phyloP scores from a whole-genome alignment of 305 asterid genomes.

The Euphrasia arctica region DNA sequence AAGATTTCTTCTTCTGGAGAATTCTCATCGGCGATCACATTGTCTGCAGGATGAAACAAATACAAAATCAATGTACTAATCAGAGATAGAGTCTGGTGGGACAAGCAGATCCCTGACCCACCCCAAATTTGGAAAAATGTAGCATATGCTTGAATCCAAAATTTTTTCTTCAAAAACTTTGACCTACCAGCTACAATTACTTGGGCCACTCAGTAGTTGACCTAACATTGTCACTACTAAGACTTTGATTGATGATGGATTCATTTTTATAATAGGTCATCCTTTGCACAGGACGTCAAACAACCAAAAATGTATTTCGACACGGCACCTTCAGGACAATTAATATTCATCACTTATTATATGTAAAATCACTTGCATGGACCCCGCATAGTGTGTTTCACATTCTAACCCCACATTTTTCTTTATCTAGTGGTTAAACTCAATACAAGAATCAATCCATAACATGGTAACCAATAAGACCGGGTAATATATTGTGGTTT shows the following conservation, averaged over 20 bases:
- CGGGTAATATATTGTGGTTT: neutral
- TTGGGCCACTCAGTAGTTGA: neutral
- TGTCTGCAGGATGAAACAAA: conserved; percentile 43
- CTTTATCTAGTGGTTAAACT: neutral
- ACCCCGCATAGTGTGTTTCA: neutral
- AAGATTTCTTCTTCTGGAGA: conserved; percentile 79
- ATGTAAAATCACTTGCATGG: neutral
- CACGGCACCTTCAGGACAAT: neutral
- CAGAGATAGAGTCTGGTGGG: conserved; percentile 4
- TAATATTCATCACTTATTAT: neutral
- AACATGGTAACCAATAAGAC: neutral
- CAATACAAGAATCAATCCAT: neutral
- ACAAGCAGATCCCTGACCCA: neutral
- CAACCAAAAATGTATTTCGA: neutral
- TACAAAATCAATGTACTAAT: conserved; percentile 24
- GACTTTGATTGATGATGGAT: neutral
- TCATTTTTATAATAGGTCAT: neutral
- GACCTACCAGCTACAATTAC: neutral
- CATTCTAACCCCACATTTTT: neutral
- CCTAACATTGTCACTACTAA: neutral
- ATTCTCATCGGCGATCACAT: conserved; percentile 41
- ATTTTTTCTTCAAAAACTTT: neutral
- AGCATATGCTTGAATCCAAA: neutral
- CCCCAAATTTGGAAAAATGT: too few species aligned
- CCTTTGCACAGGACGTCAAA: neutral